These are phyloP conservation scores for Rhodotorula glutinis DNA, from an alignment of 1,284 basidiomycete species.

Conservation along the genomic window DNA sequence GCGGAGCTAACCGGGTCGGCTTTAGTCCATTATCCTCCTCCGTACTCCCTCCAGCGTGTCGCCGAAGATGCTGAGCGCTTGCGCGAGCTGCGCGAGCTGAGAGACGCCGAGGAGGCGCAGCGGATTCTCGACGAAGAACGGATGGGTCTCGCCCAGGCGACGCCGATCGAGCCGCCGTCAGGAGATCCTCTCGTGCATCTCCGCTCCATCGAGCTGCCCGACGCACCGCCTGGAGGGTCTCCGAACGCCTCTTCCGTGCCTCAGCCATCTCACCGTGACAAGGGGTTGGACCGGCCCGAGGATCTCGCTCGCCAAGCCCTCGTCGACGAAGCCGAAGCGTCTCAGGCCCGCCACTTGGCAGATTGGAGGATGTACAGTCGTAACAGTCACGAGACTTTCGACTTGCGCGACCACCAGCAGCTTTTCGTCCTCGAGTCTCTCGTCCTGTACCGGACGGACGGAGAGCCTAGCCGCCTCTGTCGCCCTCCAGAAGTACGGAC, in stretches of 20 bases:
- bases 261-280: neutral
- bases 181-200: neutral
- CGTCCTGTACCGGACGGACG: slow-evolving; percentile 53
- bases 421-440: slow-evolving; percentile 73
- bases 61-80: slow-evolving; percentile 76
- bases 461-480: slow-evolving; percentile 45
- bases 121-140: slow-evolving; percentile 64
- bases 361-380: slow-evolving; percentile 90
- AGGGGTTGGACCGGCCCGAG: slow-evolving; percentile 43
- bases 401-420: slow-evolving; percentile 89
- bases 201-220: neutral
- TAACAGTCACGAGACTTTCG: slow-evolving; percentile 69
- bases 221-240: neutral
- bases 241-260: neutral
- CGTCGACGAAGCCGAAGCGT: slow-evolving; percentile 67
- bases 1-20: slow-evolving; percentile 89
- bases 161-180: slow-evolving; percentile 11
- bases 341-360: slow-evolving; percentile 76
- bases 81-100: slow-evolving; percentile 62
- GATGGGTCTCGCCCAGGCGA: slow-evolving; percentile 9
- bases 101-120: slow-evolving; percentile 69
- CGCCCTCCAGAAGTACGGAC: slow-evolving; percentile 57
- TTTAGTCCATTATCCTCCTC: slow-evolving; percentile 82
- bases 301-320: slow-evolving; percentile 65
- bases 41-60: slow-evolving; percentile 79